A percentile compares a stretch with the other conserved stretches of the same genome.
Conservation (phyloP, 2,329 filamentous ascomycete genomes). For the Drechslerella coelobrocha region DNA sequence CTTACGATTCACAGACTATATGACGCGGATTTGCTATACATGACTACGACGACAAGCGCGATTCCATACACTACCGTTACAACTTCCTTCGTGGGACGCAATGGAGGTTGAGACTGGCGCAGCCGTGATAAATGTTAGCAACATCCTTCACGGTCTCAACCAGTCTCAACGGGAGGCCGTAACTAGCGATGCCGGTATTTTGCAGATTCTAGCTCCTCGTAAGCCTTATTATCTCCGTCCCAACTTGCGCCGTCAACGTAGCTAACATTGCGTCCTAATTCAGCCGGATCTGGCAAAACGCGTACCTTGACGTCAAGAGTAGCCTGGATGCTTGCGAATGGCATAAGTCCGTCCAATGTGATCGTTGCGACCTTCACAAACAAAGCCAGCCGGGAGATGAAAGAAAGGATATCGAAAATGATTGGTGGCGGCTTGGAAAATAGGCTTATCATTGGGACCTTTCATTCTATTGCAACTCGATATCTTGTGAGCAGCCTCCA, state of each 20-base stretch:
- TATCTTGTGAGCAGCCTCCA: slow-evolving; percentile 71
- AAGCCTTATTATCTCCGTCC: slow-evolving; percentile 57
- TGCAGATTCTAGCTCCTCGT: slow-evolving; percentile 72
- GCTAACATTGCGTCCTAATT: slow-evolving; percentile 62
- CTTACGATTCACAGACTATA: not conserved
- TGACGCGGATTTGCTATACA: too few relatives aligned
- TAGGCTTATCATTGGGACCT: slow-evolving; percentile 85
- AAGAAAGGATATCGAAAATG: slow-evolving; percentile 79
- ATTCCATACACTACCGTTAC: not conserved
- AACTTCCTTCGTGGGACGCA: slow-evolving; percentile 1
- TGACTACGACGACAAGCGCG: not conserved
- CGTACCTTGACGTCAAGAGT: slow-evolving; percentile 93
- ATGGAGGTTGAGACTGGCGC: slow-evolving; percentile 4
- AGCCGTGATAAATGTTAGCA: slow-evolving; percentile 60
- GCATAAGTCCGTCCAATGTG: slow-evolving; percentile 80
- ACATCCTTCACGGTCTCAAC: slow-evolving; percentile 69
- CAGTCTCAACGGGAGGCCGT: slow-evolving; percentile 70
- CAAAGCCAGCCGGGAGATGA: slow-evolving; percentile 94
- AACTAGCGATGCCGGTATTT: slow-evolving; percentile 65
- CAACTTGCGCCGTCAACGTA: not conserved
- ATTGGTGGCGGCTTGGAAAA: slow-evolving; percentile 78
- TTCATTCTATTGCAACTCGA: slow-evolving; percentile 87
- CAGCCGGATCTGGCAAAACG: slow-evolving; percentile 82
- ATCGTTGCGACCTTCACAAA: slow-evolving; percentile 97
- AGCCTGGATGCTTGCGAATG: slow-evolving; percentile 70